Evolutionary conservation across 202 grass and related monocot species (phyloP).

Genomic region (Panicum virgatum): DNA sequence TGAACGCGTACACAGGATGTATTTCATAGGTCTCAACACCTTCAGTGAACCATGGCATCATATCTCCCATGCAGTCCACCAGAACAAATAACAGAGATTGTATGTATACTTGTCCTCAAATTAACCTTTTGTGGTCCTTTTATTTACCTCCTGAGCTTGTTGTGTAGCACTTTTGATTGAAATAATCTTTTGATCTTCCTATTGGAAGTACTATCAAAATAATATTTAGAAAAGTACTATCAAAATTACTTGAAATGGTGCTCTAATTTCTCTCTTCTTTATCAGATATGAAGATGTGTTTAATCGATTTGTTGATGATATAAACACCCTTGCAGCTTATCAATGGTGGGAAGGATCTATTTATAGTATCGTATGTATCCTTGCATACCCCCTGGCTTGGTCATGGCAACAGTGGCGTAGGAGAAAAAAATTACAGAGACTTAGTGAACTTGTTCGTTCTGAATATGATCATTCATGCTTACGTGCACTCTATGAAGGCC

Average conservation of each 20-base stretch:
- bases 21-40: slow-evolving; percentile 99
- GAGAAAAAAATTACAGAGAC: slow-evolving; percentile 92
- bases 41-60: slow-evolving; percentile 99
- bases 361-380: slow-evolving; percentile 77
- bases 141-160: slow-evolving; percentile 15
- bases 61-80: slow-evolving; percentile 83
- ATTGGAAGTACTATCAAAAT: slow-evolving; percentile 28
- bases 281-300: slow-evolving; percentile 89
- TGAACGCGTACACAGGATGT: slow-evolving; percentile 94
- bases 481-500: slow-evolving; percentile 98
- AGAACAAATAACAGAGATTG: slow-evolving; percentile 95
- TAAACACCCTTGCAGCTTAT: slow-evolving; percentile 92
- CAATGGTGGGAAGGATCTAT: slow-evolving; percentile 99
- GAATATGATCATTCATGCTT: slow-evolving; percentile 99
- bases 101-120: slow-evolving; percentile 57
- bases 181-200: neutral
- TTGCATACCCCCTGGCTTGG: slow-evolving; percentile 92
- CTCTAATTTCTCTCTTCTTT: slow-evolving; percentile 32
- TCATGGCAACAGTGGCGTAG: slow-evolving; percentile 98
- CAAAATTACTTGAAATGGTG: slow-evolving; percentile 17
- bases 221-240: neutral
- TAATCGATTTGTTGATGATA: slow-evolving; percentile 96
- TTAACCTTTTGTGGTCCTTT: slow-evolving; percentile 23
- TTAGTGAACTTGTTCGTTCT: slow-evolving; percentile 98
- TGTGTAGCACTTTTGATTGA: slow-evolving; percentile 21